phyloP scores from a whole-genome alignment of 2,329 filamentous ascomycete species.

The Aspergillus ochraceoroseus region DNA sequence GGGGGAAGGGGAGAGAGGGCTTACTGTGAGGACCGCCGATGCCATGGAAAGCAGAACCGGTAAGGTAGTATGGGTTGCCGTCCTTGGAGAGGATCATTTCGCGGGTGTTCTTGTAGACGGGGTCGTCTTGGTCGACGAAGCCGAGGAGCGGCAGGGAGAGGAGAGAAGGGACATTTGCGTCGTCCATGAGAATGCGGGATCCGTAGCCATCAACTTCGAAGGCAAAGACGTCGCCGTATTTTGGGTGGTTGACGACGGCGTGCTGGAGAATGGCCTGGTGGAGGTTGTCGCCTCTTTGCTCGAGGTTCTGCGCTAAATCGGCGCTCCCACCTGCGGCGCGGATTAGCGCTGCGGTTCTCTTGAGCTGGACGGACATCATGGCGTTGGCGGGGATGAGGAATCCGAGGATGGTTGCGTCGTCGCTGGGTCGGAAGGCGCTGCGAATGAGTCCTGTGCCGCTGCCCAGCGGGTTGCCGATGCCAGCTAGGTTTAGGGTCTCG shows the following conservation, averaged over 20 bases:
- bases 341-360: constrained; percentile 68
- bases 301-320: constrained; percentile 46
- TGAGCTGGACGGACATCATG: constrained; percentile 88
- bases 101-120: constrained; percentile 81
- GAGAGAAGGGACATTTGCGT: constrained; percentile 61
- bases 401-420: constrained; percentile 89
- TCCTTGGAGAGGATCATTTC: constrained; percentile 69
- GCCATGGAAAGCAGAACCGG: constrained; percentile 70
- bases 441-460: constrained; percentile 77
- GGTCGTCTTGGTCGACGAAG: constrained; percentile 55
- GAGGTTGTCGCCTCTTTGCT: constrained; percentile 60
- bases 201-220: constrained; percentile 64
- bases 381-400: constrained; percentile 96
- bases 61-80: constrained; percentile 85
- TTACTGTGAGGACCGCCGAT: constrained; percentile 72
- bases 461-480: constrained; percentile 87
- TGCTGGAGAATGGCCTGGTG: constrained; percentile 76
- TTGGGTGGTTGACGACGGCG: constrained; percentile 56
- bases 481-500: constrained; percentile 77
- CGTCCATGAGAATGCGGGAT: constrained; percentile 59
- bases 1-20: constrained; percentile 19
- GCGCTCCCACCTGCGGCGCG: constrained; percentile 52
- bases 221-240: constrained; percentile 58
- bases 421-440: constrained; percentile 88
- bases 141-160: constrained; percentile 57